Evolutionary conservation across 768 basidiomycete genomes (phyloP).

Genomic region (Boletus edulis): DNA sequence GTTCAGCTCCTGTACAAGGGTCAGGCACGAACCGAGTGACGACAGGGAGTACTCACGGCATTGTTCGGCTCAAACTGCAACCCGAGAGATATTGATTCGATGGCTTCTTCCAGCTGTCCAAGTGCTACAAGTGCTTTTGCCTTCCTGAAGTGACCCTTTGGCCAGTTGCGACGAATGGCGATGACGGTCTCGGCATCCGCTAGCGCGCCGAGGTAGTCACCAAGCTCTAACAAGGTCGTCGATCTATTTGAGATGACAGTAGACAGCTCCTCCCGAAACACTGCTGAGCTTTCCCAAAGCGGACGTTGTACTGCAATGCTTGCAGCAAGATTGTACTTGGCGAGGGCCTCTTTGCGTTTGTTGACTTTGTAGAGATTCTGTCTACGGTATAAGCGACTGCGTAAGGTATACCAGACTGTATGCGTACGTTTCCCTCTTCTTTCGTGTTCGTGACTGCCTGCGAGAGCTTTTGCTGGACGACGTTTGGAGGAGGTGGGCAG

Average conservation of each 20-base stretch:
- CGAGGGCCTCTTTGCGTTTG: conserved; percentile 68
- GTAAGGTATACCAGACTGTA: conserved; percentile 1
- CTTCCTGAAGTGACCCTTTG: conserved; percentile 95
- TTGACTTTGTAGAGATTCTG: conserved; percentile 78
- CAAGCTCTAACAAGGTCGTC: conserved; percentile 76
- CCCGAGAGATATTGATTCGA: conserved; percentile 78
- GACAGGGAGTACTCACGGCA: conserved; percentile 35
- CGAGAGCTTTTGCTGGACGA: conserved; percentile 73
- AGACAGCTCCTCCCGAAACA: conserved; percentile 88
- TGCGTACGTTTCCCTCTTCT: conserved; percentile 91
- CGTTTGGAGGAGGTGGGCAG: conserved; percentile 78
- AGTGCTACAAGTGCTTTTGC: conserved; percentile 85
- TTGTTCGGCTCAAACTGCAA: conserved; percentile 80
- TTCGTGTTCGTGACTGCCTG: conserved; percentile 76
- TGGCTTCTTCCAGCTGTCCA: conserved; percentile 66
- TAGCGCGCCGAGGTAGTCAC: conserved; percentile 73
- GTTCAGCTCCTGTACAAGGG: conserved; percentile 27
- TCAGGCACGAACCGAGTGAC: conserved; percentile 3
- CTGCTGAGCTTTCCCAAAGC: conserved; percentile 81
- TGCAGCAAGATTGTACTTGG: conserved; percentile 77
- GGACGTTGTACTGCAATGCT: conserved; percentile 76
- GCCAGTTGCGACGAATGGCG: conserved; percentile 80
- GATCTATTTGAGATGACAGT: conserved; percentile 90
- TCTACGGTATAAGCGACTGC: conserved; percentile 9
- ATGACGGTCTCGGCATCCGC: conserved; percentile 93